Percentiles rank a stretch among this genome's conserved stretches.
Conservation (phyloP, 2,329 filamentous ascomycete species). For the Simplicillium aogashimaense region DNA sequence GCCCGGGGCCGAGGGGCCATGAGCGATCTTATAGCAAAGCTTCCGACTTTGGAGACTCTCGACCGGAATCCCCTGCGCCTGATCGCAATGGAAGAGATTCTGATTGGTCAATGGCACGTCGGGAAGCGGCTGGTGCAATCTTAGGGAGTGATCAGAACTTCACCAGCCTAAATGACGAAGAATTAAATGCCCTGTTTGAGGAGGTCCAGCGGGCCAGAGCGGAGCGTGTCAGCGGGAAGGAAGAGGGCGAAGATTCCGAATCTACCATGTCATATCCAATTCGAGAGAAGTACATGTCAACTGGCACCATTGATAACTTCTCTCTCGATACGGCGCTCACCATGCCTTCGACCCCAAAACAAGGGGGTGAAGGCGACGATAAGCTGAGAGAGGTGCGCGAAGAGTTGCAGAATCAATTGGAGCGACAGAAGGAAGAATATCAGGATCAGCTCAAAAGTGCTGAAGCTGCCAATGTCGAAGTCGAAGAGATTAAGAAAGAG, state of each 20-base stretch:
- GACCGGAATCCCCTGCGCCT: constrained; percentile 71
- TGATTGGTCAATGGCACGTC: constrained; percentile 88
- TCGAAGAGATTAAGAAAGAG: constrained; percentile 75
- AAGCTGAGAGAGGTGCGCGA: constrained; percentile 65
- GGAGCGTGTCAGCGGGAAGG: constrained; percentile 59
- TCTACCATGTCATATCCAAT: constrained; percentile 80
- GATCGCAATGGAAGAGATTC: constrained; percentile 65
- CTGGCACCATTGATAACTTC: constrained; percentile 89
- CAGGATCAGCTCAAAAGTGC: constrained; percentile 67
- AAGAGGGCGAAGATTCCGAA: constrained; percentile 82
- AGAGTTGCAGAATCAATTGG: constrained; percentile 73
- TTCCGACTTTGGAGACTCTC: constrained; percentile 69
- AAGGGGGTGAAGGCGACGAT: constrained; percentile 61
- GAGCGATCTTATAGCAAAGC: constrained; percentile 73
- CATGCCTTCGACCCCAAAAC: constrained; percentile 83
- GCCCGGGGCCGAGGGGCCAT: constrained; percentile 54
- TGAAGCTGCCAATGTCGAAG: constrained; percentile 65
- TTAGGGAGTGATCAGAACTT: constrained; percentile 89
- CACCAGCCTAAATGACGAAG: constrained; percentile 80
- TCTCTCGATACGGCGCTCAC: constrained; percentile 90
- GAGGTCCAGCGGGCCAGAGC: constrained; percentile 85
- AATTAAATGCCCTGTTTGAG: constrained; percentile 86
- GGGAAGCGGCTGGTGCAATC: constrained; percentile 87
- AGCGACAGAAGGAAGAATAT: constrained; percentile 76
- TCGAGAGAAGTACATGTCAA: constrained; percentile 91